Conservation (phyloP, 2,329 filamentous ascomycete genomes). For the Exophiala viscosa region DNA sequence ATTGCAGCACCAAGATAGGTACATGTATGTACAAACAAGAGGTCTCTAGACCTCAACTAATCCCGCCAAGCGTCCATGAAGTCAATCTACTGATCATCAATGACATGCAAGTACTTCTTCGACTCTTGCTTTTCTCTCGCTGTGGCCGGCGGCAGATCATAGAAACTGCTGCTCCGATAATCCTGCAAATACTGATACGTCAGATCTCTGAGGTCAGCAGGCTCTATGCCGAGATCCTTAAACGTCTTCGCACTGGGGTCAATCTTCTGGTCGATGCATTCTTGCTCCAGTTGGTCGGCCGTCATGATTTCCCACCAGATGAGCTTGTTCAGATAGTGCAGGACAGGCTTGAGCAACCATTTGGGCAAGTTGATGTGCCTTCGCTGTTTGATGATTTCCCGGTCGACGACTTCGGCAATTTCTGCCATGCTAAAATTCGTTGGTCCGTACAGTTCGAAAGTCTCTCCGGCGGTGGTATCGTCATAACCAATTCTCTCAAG, state of each 20-base stretch:
- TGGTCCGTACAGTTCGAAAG: conserved; percentile 90
- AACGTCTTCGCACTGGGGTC: conserved; percentile 92
- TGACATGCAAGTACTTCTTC: conserved; percentile 93
- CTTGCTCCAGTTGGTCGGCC: conserved; percentile 83
- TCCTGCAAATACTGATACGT: conserved; percentile 95
- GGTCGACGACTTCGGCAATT: conserved; percentile 82
- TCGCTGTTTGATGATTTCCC: conserved; percentile 85
- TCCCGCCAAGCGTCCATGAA: background rate
- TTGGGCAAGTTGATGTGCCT: conserved; percentile 91
- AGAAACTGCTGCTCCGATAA: conserved; percentile 83
- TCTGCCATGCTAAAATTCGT: conserved; percentile 87
- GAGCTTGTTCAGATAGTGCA: conserved; percentile 69
- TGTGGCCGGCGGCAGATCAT: conserved; percentile 89
- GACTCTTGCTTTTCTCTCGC: conserved; percentile 93
- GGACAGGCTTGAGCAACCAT: conserved; percentile 68
- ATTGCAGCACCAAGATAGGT: too few relatives aligned
- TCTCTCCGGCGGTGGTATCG: conserved; percentile 84
- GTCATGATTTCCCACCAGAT: conserved; percentile 81
- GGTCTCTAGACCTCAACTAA: too few relatives aligned
- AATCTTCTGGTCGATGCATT: conserved; percentile 90
- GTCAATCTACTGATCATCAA: conserved; percentile 67
- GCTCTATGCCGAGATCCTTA: conserved; percentile 85
- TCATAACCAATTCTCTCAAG: conserved; percentile 88
- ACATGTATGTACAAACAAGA: too few relatives aligned
- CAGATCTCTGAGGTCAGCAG: conserved; percentile 77